These are phyloP conservation scores for Arbutus unedo DNA, from an alignment of 148 eudicot species.

Conservation along the genomic window DNA sequence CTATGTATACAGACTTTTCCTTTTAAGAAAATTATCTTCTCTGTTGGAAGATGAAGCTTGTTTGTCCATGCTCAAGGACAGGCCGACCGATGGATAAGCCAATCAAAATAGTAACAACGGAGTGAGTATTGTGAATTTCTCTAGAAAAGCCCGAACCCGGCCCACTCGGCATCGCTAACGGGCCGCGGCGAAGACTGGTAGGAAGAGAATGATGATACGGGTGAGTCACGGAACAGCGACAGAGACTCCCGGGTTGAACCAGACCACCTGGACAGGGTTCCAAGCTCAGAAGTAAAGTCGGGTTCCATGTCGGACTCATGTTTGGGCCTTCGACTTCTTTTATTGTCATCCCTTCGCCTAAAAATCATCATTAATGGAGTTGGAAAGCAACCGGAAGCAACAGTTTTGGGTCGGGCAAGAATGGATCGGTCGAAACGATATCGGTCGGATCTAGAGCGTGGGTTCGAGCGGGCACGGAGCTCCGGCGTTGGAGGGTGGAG, in stretches of 20 bases:
- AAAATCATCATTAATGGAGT: constrained; percentile 14
- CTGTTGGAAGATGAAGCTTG: too few species aligned
- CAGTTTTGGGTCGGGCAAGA: constrained; percentile 18
- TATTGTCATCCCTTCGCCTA: constrained; percentile 17
- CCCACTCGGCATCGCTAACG: constrained; percentile 39
- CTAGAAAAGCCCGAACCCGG: constrained; percentile 37
- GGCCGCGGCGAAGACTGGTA: constrained; percentile 41
- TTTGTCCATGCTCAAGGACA: too few species aligned
- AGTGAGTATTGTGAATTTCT: neutral
- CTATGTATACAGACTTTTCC: too few species aligned
- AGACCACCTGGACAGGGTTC: constrained; percentile 34
- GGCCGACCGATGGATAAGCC: too few species aligned
- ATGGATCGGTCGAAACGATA: neutral
- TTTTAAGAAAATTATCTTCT: too few species aligned
- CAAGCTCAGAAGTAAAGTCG: constrained; percentile 28
- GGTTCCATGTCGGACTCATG: constrained; percentile 12
- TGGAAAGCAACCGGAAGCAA: constrained; percentile 34
- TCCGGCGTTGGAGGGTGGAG: constrained; percentile 26
- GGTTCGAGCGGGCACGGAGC: constrained; percentile 23
- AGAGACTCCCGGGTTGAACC: constrained; percentile 34
- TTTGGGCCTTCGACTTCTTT: constrained; percentile 15
- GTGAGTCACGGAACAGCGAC: constrained; percentile 33
- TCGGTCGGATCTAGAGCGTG: constrained; percentile 14
- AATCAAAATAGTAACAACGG: too few species aligned
- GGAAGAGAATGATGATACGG: constrained; percentile 42